Percentiles rank a stretch among this genome's conserved stretches.
Conservation (phyloP, 2,329 filamentous ascomycete species). For the Gliomastix tumulicola region DNA sequence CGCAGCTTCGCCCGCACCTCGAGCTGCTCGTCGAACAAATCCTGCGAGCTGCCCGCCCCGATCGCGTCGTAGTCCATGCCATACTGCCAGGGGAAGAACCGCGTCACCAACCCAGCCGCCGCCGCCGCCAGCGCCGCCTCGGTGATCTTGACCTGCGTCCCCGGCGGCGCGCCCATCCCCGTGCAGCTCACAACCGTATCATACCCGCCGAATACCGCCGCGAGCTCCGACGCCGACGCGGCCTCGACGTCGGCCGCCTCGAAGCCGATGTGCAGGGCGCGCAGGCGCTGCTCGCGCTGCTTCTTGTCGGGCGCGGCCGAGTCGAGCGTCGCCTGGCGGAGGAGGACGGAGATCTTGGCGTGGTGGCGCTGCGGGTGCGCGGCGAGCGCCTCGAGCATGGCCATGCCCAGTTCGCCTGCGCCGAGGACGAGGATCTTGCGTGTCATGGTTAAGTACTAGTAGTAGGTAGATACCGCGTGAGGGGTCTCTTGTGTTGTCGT, state of each 20-base stretch:
- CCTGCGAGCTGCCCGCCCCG: slow-evolving; percentile 50
- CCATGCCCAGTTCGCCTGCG: slow-evolving; percentile 57
- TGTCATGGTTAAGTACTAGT: slow-evolving; percentile 8
- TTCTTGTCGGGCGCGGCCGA: slow-evolving; percentile 27
- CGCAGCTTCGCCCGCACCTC: slow-evolving; percentile 47
- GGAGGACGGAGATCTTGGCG: slow-evolving; percentile 40
- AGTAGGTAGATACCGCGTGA: too few species aligned
- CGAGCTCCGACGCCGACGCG: slow-evolving; percentile 27
- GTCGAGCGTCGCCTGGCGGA: slow-evolving; percentile 40
- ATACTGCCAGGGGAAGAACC: slow-evolving; percentile 68
- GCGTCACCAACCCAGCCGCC: slow-evolving; percentile 38
- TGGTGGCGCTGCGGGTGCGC: slow-evolving; percentile 31
- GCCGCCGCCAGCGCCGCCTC: slow-evolving; percentile 44
- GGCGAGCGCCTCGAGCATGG: slow-evolving; percentile 44
- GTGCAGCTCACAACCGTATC: slow-evolving; percentile 52
- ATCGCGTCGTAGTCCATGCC: slow-evolving; percentile 65
- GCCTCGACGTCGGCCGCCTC: slow-evolving; percentile 36
- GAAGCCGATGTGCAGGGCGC: slow-evolving; percentile 27
- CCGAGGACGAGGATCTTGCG: slow-evolving; percentile 50
- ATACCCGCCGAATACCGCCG: slow-evolving; percentile 33
- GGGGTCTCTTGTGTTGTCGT: too few species aligned
- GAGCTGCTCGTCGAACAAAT: slow-evolving; percentile 63
- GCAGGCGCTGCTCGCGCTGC: slow-evolving; percentile 22
- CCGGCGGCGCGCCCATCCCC: slow-evolving; percentile 49
- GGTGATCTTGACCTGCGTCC: slow-evolving; percentile 51